Percentiles rank a stretch among this genome's conserved stretches.
These are phyloP conservation scores for Kodamaea anthophila DNA, from an alignment of 1,139 yeast genomes.

Conservation along the genomic window DNA sequence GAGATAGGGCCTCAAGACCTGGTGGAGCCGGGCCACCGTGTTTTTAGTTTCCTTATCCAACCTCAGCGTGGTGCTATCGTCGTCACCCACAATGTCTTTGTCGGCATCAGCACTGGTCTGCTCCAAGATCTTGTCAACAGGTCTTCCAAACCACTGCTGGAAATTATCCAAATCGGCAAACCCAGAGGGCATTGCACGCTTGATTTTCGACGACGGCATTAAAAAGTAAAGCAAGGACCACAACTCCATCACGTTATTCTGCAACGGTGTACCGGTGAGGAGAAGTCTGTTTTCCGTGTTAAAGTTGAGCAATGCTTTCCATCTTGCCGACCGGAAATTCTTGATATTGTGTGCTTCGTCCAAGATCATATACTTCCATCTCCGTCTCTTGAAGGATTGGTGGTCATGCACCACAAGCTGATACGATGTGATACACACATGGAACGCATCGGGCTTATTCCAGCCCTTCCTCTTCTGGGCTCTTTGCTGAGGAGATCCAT, in stretches of 20 bases:
- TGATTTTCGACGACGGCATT: slow-evolving; percentile 83
- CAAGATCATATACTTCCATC: slow-evolving; percentile 93
- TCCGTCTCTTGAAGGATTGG: slow-evolving; percentile 83
- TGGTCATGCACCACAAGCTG: slow-evolving; percentile 97
- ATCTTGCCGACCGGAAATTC: slow-evolving; percentile 89
- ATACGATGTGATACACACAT: slow-evolving; percentile 93
- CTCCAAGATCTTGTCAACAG: slow-evolving; percentile 89
- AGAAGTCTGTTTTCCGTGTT: slow-evolving; percentile 83
- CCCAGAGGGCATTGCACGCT: slow-evolving; percentile 82
- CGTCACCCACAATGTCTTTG: slow-evolving; percentile 40
- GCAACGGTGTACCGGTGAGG: slow-evolving; percentile 93
- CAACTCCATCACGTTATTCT: slow-evolving; percentile 83
- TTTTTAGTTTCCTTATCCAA: slow-evolving; percentile 66
- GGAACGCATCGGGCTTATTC: slow-evolving; percentile 95
- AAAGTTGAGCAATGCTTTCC: slow-evolving; percentile 94
- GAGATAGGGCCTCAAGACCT: slow-evolving; percentile 86
- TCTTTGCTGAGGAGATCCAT: slow-evolving; percentile 97
- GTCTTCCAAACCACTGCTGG: slow-evolving; percentile 97
- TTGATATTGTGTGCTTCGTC: slow-evolving; percentile 99
- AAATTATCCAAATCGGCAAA: slow-evolving; percentile 94
- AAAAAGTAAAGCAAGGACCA: slow-evolving; percentile 91
- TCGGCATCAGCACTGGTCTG: slow-evolving; percentile 43
- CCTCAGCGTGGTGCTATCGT: slow-evolving; percentile 30
- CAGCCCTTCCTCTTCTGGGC: slow-evolving; percentile 95
- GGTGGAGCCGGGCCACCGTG: slow-evolving; percentile 86